These are phyloP conservation scores for Gleditsia sinensis DNA, from an alignment of 306 rosid genomes.

Conservation along the genomic window DNA sequence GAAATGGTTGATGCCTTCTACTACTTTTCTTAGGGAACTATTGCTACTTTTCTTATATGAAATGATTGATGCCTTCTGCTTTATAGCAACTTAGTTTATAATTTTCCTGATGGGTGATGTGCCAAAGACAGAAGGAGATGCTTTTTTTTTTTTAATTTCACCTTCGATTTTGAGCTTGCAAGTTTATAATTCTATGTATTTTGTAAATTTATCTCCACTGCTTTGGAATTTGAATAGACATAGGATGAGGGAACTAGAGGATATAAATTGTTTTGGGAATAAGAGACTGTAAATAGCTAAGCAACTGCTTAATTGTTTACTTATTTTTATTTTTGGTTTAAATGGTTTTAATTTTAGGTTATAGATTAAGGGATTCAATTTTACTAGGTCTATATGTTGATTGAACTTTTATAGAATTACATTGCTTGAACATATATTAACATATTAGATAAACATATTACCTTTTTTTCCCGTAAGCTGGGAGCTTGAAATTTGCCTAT, in stretches of 20 bases:
- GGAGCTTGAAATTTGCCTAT: background rate
- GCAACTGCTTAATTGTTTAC: background rate
- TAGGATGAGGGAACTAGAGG: background rate
- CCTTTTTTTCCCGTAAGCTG: background rate
- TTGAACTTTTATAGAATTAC: background rate
- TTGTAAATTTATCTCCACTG: background rate
- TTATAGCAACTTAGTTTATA: background rate
- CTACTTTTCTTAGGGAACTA: background rate
- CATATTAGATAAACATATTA: background rate
- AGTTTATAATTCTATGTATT: background rate
- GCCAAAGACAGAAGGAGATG: background rate
- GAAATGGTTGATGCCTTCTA: too few relatives aligned
- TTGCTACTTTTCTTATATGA: background rate
- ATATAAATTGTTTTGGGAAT: background rate
- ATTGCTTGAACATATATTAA: background rate
- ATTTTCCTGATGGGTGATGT: too few relatives aligned
- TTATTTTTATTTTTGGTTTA: background rate
- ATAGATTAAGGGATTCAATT: background rate
- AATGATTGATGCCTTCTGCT: background rate
- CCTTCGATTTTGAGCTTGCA: background rate
- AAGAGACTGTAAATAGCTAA: background rate
- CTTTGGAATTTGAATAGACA: background rate
- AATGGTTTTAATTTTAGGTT: background rate
- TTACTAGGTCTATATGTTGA: too few relatives aligned
- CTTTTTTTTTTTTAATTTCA: background rate